phyloP scores from a whole-genome alignment of 129 eudicot genomes.

The Tagetes erecta region DNA sequence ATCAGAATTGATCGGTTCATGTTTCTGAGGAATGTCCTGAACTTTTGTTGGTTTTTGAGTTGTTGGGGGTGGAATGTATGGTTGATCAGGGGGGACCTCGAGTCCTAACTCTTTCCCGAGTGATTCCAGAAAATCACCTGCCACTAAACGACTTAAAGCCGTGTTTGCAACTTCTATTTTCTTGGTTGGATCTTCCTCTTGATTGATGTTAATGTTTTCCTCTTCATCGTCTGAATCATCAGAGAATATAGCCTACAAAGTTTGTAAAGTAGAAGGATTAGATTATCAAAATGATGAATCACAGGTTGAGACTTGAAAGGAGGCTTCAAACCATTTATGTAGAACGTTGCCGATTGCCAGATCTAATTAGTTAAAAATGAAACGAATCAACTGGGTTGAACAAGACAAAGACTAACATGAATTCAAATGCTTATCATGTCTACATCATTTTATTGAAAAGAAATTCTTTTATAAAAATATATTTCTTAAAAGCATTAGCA shows the following conservation, averaged over 20 bases:
- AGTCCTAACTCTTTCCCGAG: constrained; percentile 92
- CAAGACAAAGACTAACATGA: neutral
- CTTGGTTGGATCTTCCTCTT: constrained; percentile 61
- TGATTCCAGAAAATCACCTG: constrained; percentile 96
- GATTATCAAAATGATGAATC: neutral
- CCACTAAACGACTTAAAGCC: constrained; percentile 77
- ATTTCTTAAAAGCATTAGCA: neutral
- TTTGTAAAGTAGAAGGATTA: neutral
- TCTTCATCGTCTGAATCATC: constrained; percentile 92
- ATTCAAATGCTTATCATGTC: neutral
- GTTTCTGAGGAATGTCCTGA: constrained; percentile 28
- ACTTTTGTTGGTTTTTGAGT: constrained; percentile 32
- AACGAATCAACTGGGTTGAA: neutral
- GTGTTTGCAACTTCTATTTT: constrained; percentile 80
- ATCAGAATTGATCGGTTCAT: neutral
- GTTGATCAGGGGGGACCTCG: constrained; percentile 84
- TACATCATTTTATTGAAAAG: neutral
- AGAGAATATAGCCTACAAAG: constrained; percentile 89
- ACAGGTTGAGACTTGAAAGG: neutral
- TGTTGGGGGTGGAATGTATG: constrained; percentile 40
- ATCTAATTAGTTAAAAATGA: neutral
- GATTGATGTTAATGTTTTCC: constrained; percentile 36
- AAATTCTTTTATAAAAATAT: neutral
- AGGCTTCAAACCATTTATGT: neutral
- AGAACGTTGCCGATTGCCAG: neutral